Percentiles rank a stretch among this genome's conserved stretches.
These are phyloP conservation scores for Salix brachista DNA, from an alignment of 345 rosid genomes.

Conservation along the genomic window DNA sequence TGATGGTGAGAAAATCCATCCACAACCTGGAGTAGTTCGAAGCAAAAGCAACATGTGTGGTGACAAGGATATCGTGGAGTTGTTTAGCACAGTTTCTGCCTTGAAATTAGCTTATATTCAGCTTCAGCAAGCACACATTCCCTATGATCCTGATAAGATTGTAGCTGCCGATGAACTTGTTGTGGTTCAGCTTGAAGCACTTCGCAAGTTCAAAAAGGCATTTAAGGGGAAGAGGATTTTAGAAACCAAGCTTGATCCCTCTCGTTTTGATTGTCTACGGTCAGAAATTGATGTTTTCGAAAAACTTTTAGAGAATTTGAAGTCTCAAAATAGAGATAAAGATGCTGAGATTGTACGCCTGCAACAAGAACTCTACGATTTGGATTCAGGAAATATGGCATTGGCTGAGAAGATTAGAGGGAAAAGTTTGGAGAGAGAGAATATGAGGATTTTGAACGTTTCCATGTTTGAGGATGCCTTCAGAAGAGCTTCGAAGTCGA, in stretches of 20 bases:
- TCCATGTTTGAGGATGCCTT: slow-evolving; percentile 34
- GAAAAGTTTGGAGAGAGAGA: slow-evolving; percentile 22
- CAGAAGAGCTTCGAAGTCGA: slow-evolving; percentile 42
- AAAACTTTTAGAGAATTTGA: slow-evolving; percentile 38
- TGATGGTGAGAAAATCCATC: slow-evolving; percentile 27
- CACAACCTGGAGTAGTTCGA: slow-evolving; percentile 21
- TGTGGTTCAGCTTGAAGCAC: slow-evolving; percentile 43
- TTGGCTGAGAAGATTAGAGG: slow-evolving; percentile 33
- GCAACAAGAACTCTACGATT: slow-evolving; percentile 29
- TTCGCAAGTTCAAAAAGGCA: slow-evolving; percentile 35
- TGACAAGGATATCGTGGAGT: slow-evolving; percentile 30
- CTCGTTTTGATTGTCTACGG: slow-evolving; percentile 26
- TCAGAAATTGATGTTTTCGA: slow-evolving; percentile 37
- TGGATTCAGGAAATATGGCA: slow-evolving; percentile 25
- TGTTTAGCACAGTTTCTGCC: slow-evolving; percentile 45
- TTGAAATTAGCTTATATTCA: slow-evolving; percentile 49
- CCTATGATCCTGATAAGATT: slow-evolving; percentile 53
- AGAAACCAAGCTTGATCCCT: slow-evolving; percentile 24
- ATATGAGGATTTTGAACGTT: slow-evolving; percentile 17
- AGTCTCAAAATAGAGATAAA: slow-evolving; percentile 30
- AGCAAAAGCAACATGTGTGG: slow-evolving; percentile 17
- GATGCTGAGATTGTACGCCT: slow-evolving; percentile 35
- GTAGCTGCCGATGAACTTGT: slow-evolving; percentile 48
- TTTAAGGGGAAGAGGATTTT: slow-evolving; percentile 23
- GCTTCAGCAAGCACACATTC: slow-evolving; percentile 60